phyloP scores from a whole-genome alignment of 805 yeast species.

The Yarrowia yakushimensis region DNA sequence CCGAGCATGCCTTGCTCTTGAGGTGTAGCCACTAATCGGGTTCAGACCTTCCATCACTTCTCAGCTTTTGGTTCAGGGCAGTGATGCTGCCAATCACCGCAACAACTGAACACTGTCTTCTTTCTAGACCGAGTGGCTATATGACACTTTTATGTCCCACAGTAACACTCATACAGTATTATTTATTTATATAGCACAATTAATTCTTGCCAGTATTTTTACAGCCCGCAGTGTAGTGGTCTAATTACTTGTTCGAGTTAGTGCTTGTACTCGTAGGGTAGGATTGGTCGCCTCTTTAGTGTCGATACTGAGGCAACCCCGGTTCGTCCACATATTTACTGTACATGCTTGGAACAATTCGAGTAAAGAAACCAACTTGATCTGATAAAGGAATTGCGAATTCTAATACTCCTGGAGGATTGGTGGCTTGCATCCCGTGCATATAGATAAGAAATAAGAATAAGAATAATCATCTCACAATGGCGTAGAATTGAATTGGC shows the following conservation, averaged over 20 bases:
- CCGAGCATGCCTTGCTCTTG: constrained; percentile 13
- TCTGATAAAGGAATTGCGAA: neutral
- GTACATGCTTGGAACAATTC: too few relatives aligned
- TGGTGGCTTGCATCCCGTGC: neutral
- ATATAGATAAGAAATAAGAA: too few relatives aligned
- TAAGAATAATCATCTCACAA: neutral
- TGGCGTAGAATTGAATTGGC: too few relatives aligned
- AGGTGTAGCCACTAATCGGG: neutral
- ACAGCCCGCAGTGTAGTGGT: too few relatives aligned
- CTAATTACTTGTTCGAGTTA: too few relatives aligned
- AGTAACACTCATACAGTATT: constrained; percentile 2
- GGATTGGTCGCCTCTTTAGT: neutral
- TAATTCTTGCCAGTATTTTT: neutral
- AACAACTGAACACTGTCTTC: constrained; percentile 16
- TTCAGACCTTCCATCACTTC: neutral
- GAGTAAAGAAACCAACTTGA: too few relatives aligned
- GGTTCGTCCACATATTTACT: neutral
- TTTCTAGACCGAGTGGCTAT: neutral
- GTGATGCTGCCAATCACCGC: neutral
- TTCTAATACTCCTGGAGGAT: too few relatives aligned
- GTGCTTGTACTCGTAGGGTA: too few relatives aligned
- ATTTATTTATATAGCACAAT: constrained; percentile 17
- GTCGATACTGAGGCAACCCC: neutral
- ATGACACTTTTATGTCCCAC: neutral
- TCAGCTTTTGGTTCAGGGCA: neutral